Base-by-base conservation (phyloP, 83 land plant species). In the Larix sibirica region DNA sequence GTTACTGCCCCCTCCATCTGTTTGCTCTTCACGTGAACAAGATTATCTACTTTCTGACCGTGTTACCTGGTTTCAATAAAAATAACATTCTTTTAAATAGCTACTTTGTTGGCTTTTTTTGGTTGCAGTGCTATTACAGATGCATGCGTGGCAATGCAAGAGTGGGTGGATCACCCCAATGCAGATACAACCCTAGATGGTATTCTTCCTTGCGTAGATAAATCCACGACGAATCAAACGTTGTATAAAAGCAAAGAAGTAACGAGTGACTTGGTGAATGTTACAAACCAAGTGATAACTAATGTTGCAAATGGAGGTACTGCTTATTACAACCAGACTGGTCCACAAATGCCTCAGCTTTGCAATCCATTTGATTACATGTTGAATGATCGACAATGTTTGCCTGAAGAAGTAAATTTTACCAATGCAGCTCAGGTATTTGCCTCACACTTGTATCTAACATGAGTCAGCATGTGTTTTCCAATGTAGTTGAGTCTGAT, bases 81-180 rank as follows among this genome's bases (percentile, higher is more conserved):
- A 56, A 14, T 56, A 56, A 56, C 59, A 56, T 14, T 56, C 59
- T 13, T 56, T 14, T 56, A 56, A 56, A 56, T 56, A 56, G 59
- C 59, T 56, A 13, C 0, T 56, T 42, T 42, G 50, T 73, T 73
- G 77, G 67, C 12, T 80, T 81, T 17, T 83, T 16, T 71, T 84
- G 83, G 69, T 81, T 83, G 20, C 87, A 96, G 99, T 90, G 91
- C 90, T 47, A 79, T 95, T 59, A 83, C 89, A 64, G 98, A 96
- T 69, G 93, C 99, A 21, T 96, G 99, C 78, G 81, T 88, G 36
- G 93, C 99, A 18, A 96, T 96, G 99, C 83, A 88, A 74, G 99
- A 96, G 82, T 96, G 99, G 98, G 98, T 95, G 6, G 90, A 83
- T 0, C 82, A 95, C 84, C 96, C 99, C 40, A 90, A 90, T 56